Evolutionary conservation across 1,139 yeast species (phyloP).

Genomic region (Saccharomyces hybrid): DNA sequence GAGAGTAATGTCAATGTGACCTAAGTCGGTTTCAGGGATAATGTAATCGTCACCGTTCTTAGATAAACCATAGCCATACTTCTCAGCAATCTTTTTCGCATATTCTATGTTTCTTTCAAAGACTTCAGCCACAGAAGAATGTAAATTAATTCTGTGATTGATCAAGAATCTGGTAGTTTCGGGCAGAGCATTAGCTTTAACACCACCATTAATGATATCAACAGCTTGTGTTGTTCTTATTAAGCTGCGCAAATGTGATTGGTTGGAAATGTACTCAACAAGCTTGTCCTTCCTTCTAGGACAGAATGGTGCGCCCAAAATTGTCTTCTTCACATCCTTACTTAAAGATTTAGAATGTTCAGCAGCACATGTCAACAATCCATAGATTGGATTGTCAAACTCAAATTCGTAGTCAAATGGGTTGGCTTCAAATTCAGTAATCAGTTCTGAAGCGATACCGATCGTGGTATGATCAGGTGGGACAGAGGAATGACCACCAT

Average conservation of each 20-base stretch:
- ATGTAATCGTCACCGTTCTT: slow-evolving; percentile 21
- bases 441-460: slow-evolving; percentile 55
- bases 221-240: slow-evolving; percentile 55
- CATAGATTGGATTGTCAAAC: slow-evolving; percentile 42
- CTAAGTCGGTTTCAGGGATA: slow-evolving; percentile 18
- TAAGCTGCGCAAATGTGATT: slow-evolving; percentile 33
- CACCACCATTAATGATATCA: slow-evolving; percentile 53
- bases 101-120: slow-evolving; percentile 36
- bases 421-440: slow-evolving; percentile 42
- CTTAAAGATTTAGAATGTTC: slow-evolving; percentile 30
- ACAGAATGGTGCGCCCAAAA: slow-evolving; percentile 19
- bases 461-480: slow-evolving; percentile 71
- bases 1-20: slow-evolving; percentile 37
- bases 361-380: slow-evolving; percentile 40
- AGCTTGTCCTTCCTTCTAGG: slow-evolving; percentile 13
- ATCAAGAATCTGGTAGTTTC: slow-evolving; percentile 49
- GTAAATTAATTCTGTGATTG: slow-evolving; percentile 49
- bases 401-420: slow-evolving; percentile 42
- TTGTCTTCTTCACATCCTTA: slow-evolving; percentile 14
- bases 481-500: slow-evolving; percentile 69
- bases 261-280: slow-evolving; percentile 25
- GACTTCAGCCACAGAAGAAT: slow-evolving; percentile 40
- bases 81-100: slow-evolving; percentile 38
- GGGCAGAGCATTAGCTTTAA: slow-evolving; percentile 65
- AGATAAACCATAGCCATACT: slow-evolving; percentile 41